A percentile compares a stretch with the other conserved stretches of the same genome.
Evolutionary conservation across 2,329 filamentous ascomycete genomes (phyloP).

Genomic region (Colletotrichum graminicola): DNA sequence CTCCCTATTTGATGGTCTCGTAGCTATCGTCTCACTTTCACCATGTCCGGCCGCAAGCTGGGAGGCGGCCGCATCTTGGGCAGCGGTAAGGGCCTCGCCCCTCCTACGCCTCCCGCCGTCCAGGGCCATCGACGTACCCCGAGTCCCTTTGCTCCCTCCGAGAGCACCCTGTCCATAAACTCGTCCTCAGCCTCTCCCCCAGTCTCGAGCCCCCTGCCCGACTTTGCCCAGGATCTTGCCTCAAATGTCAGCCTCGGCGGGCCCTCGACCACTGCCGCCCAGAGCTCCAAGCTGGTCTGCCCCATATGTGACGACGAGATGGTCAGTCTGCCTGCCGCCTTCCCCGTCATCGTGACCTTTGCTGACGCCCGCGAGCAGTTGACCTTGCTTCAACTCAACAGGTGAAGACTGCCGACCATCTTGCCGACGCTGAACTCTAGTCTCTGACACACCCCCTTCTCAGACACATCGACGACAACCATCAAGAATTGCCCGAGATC

Average conservation of each 20-base stretch:
- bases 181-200: slow-evolving; percentile 77
- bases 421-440: slow-evolving; percentile 28
- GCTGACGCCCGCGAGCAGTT: slow-evolving; percentile 67
- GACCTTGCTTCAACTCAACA: slow-evolving; percentile 92
- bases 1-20: slow-evolving; percentile 38
- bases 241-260: slow-evolving; percentile 80
- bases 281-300: slow-evolving; percentile 81
- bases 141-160: slow-evolving; percentile 67
- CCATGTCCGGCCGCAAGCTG: slow-evolving; percentile 87
- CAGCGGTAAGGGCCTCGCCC: slow-evolving; percentile 84
- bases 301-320: slow-evolving; percentile 99
- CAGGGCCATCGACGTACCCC: slow-evolving; percentile 56
- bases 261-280: slow-evolving; percentile 66
- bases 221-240: slow-evolving; percentile 81
- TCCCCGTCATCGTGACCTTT: neutral
- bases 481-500: slow-evolving; percentile 88
- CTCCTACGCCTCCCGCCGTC: slow-evolving; percentile 61
- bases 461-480: slow-evolving; percentile 82
- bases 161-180: slow-evolving; percentile 82
- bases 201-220: slow-evolving; percentile 72
- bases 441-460: slow-evolving; percentile 20
- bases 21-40: slow-evolving; percentile 38
- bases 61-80: slow-evolving; percentile 93
- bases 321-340: slow-evolving; percentile 65
- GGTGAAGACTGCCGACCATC: slow-evolving; percentile 54